These are phyloP conservation scores for Zygosaccharomyces rouxii DNA, from an alignment of 805 yeast species.

Conservation along the genomic window DNA sequence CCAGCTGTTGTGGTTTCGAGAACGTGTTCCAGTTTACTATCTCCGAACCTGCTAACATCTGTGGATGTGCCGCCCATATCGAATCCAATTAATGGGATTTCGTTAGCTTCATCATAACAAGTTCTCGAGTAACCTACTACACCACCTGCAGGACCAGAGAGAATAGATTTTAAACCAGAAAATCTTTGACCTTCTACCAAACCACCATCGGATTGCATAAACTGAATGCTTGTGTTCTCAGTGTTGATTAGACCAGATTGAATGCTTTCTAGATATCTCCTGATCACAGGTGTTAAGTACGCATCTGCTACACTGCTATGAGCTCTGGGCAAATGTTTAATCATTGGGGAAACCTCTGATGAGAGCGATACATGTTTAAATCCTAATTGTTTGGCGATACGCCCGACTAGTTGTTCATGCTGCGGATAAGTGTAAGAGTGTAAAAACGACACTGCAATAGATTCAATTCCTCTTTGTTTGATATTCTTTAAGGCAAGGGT, in stretches of 20 bases:
- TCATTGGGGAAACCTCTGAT: constrained; percentile 68
- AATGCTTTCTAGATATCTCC: constrained; percentile 57
- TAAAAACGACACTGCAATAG: constrained; percentile 65
- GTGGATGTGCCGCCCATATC: constrained; percentile 93
- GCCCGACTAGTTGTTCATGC: constrained; percentile 60
- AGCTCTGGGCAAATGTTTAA: constrained; percentile 68
- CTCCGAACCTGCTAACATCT: constrained; percentile 69
- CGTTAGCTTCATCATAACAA: constrained; percentile 52
- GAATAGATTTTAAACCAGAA: constrained; percentile 80
- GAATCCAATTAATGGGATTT: constrained; percentile 67
- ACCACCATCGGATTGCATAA: constrained; percentile 97
- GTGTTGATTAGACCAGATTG: constrained; percentile 56
- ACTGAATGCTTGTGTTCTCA: constrained; percentile 48
- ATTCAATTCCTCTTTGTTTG: constrained; percentile 54
- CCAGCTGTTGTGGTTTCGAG: constrained; percentile 83
- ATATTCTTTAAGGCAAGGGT: constrained; percentile 40
- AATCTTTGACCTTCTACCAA: constrained; percentile 76
- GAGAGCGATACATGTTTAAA: constrained; percentile 66
- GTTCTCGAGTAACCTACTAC: constrained; percentile 90
- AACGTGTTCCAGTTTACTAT: constrained; percentile 70
- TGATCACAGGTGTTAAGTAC: constrained; percentile 72
- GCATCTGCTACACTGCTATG: constrained; percentile 79
- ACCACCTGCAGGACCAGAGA: constrained; percentile 98
- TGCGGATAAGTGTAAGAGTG: constrained; percentile 70
- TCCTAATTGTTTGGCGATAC: constrained; percentile 59